These are phyloP conservation scores for Colletotrichum abscissum DNA, from an alignment of 2,329 filamentous ascomycete species.

Conservation along the genomic window DNA sequence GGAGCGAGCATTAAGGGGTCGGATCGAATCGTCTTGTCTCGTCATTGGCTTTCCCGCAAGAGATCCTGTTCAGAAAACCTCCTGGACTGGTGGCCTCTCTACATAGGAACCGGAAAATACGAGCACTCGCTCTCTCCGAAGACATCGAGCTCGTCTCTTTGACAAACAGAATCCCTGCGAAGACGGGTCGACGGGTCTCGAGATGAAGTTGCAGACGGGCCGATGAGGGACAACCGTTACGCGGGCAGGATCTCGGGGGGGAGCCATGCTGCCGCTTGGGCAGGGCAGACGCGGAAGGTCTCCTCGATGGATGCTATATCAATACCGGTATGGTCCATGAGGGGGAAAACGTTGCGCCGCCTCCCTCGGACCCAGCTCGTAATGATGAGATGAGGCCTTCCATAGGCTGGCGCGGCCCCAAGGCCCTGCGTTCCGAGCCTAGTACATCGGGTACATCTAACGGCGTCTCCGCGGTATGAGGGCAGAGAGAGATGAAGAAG, in stretches of 20 bases:
- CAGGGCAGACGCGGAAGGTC: background rate
- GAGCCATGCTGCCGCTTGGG: background rate
- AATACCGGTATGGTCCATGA: background rate
- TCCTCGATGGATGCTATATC: background rate
- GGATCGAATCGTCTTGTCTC: background rate
- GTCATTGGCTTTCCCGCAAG: background rate
- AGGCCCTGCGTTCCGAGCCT: background rate
- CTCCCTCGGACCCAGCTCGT: background rate
- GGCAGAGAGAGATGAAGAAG: background rate
- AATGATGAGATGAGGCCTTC: constrained; percentile 12
- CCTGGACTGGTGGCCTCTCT: background rate
- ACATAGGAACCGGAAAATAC: background rate
- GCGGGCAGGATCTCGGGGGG: background rate
- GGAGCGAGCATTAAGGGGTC: background rate
- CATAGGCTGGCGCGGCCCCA: background rate
- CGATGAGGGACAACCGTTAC: constrained; percentile 6
- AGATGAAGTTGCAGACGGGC: constrained; percentile 15
- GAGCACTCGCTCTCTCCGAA: background rate
- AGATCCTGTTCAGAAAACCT: background rate
- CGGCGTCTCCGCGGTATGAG: background rate
- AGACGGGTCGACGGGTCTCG: background rate
- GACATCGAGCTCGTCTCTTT: background rate
- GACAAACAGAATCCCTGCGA: background rate
- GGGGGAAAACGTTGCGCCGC: background rate
- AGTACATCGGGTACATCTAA: background rate